These are phyloP conservation scores for Claviceps sp. DNA, from an alignment of 2,329 filamentous ascomycete species.

Conservation along the genomic window DNA sequence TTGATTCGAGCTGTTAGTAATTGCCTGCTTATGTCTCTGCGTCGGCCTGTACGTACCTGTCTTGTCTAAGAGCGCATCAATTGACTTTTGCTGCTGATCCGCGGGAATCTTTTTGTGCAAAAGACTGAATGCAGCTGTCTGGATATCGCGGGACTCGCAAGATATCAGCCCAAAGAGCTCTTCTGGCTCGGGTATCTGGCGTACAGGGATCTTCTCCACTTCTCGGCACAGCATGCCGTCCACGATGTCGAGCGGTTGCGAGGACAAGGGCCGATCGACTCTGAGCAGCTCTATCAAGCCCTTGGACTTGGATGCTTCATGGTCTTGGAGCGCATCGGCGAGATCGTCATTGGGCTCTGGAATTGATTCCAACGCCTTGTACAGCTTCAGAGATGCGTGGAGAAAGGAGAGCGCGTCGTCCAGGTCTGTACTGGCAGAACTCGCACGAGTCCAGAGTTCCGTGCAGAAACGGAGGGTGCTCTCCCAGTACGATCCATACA, in stretches of 20 bases:
- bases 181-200: conserved; percentile 47
- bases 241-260: conserved; percentile 61
- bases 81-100: conserved; percentile 66
- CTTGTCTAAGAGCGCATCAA: conserved; percentile 63
- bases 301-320: conserved; percentile 38
- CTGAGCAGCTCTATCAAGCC: conserved; percentile 53
- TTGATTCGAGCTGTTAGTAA: not conserved
- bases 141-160: conserved; percentile 60
- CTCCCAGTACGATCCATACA: conserved; percentile 85
- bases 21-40: not conserved
- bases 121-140: conserved; percentile 67
- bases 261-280: conserved; percentile 26
- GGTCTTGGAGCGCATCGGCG: conserved; percentile 54
- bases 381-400: conserved; percentile 60
- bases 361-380: conserved; percentile 46
- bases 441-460: conserved; percentile 38
- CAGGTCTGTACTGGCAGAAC: conserved; percentile 21
- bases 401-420: conserved; percentile 47
- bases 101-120: conserved; percentile 69
- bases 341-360: conserved; percentile 77
- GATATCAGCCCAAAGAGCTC: conserved; percentile 66
- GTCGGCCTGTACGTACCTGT: conserved; percentile 25
- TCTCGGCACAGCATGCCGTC: conserved; percentile 61
- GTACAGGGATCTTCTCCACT: conserved; percentile 48
- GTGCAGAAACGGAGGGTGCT: conserved; percentile 45